Evolutionary conservation across 257 asterid species (phyloP), one percentile per base, ranked within the genome.

Genomic region (Solanum bukasovii): DNA sequence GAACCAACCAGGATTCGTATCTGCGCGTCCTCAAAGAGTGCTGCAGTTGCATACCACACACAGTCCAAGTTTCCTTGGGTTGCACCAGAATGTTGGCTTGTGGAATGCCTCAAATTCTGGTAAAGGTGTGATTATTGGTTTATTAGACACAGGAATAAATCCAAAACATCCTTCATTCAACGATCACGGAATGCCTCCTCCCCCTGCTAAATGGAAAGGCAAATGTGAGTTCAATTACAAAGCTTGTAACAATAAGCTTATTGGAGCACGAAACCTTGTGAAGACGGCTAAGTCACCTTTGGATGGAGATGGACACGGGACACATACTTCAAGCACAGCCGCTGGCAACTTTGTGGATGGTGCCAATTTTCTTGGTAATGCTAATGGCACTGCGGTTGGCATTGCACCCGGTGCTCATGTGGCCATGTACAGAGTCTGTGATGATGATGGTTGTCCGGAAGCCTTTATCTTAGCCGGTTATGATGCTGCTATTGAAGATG

Each of bases 311-410:
- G 89, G 91, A 68, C 91, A 89, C 3, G 87, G 89, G n/a, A 87
- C 89, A 13, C 87, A 89, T 72, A 86, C 89, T 25, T 67, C 89
- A 9, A 86, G 90, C 59, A 89, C 89, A 16, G 89, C 90, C 4
- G 90, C 89, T 16, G 90, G 90, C 7, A 89, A 89, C 68, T 89
- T 89, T 37, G 90, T 89, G 31, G 33, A n/a, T 3, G 90, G 81
- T 18, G 89, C 84, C 9, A 89, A 86, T 27, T 71, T 86, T 11
- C 29, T 86, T 25, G 89, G 89, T 20, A 37, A 71, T 49, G 90
- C 87, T 10, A 86, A 68, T 25, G 90, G 90, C 49, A 89, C 90
- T 23, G 90, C 87, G 7, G 77, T 29, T 56, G 90, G 90, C 65
- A 81, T 89, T 75, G 90, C 90, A 3, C 89, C 90, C 65, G 85